Conservation (phyloP, 306 rosid genomes). For the Vicia sativa region DNA sequence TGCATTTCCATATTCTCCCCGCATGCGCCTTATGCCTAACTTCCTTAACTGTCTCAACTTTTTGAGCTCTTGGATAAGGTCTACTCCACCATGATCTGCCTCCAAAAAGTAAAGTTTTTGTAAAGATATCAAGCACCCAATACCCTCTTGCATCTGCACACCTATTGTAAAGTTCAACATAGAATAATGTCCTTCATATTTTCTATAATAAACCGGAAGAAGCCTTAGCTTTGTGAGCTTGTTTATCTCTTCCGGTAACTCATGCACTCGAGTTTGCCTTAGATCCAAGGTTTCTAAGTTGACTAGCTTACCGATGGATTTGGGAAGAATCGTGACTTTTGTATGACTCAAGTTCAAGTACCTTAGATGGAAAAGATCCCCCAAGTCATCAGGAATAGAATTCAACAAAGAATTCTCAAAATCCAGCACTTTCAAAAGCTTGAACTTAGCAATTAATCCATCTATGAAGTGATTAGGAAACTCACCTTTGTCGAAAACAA, state of each 20-base stretch:
- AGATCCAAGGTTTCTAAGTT: slow-evolving; percentile 27
- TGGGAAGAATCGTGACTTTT: not conserved
- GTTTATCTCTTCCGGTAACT: slow-evolving; percentile 24
- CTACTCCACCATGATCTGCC: too few relatives aligned
- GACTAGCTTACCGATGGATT: not conserved
- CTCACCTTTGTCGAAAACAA: not conserved
- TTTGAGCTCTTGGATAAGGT: too few relatives aligned
- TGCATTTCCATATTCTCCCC: too few relatives aligned
- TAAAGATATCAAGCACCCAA: too few relatives aligned
- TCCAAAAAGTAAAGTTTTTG: too few relatives aligned
- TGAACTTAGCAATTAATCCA: not conserved
- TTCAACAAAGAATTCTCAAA: not conserved
- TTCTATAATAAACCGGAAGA: too few relatives aligned
- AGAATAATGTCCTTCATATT: too few relatives aligned
- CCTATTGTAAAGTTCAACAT: too few relatives aligned
- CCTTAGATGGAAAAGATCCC: not conserved
- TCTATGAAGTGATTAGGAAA: not conserved
- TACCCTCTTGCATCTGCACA: too few relatives aligned
- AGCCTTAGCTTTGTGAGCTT: not conserved
- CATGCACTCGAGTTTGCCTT: not conserved
- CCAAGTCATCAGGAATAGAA: not conserved
- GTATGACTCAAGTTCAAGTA: not conserved
- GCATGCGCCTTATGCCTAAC: too few relatives aligned
- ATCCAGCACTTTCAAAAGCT: not conserved
- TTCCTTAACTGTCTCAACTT: too few relatives aligned